Evolutionary conservation across 106 monocot genomes (phyloP), one percentile per base, ranked within the genome.

Genomic region (Apostasia shenzhenica): DNA sequence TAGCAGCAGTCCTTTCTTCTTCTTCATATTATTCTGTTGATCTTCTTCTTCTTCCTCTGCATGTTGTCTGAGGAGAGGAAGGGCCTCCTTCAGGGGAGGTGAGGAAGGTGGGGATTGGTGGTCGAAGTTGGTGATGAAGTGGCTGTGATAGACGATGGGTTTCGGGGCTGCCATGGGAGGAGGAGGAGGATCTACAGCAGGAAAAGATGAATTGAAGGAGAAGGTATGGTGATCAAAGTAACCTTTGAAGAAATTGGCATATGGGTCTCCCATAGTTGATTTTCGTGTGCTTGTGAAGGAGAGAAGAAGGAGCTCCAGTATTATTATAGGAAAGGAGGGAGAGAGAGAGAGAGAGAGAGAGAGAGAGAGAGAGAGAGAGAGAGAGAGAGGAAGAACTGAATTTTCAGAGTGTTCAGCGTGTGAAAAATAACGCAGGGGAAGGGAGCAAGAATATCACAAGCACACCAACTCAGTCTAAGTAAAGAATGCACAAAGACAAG

Each of bases 201-300:
- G 72, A 9, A 14, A 48, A 73, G 57, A 47, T 46, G 61, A 59
- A 26, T 26, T 62, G 14, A 80, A 44, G 7, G 83, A 54, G 79
- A 77, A 80, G 14, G 69, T 59, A 72, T 69, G 70, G 81, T 71
- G 78, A 73, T 88, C 79, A 67, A 84, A 77, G 65, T 75, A 79
- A 38, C 74, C 79, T 26, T 26, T 26, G 83, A 73, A 84, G 75
- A 89, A 81, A 79, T 85, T 83, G 55, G 72, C 73, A 86, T 81
- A 81, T 47, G 88, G 88, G 74, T 92, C 81, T 74, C 72, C 74
- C 92, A 92, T 93, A 59, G 59, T 26, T 26, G 26, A 26, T 26
- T 26, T 73, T 60, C 64, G 41, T 10, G 12, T 4, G 8, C 38
- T 2, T 39, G 53, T 6, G 59, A 51, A 47, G 42, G 41, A 57